A percentile compares a stretch with the other conserved stretches of the same genome.
These are phyloP conservation scores for Bruguiera gymnorhiza DNA, from an alignment of 345 rosid genomes.

Conservation along the genomic window DNA sequence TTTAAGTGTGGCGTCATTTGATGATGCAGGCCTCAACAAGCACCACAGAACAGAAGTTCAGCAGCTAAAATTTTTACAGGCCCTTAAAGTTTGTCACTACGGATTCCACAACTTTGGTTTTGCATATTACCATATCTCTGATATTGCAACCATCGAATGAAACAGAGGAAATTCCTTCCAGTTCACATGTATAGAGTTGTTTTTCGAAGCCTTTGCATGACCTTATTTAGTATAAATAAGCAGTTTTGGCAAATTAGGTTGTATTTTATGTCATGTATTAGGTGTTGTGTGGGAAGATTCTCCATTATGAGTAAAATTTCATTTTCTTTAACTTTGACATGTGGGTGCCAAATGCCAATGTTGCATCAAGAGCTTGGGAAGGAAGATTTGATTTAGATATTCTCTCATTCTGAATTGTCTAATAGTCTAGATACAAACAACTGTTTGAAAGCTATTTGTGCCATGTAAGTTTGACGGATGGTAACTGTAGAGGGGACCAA, in stretches of 20 bases:
- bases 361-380: constrained; percentile 18
- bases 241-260: constrained; percentile 24
- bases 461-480: background rate
- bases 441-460: background rate
- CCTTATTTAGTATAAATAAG: constrained; percentile 29
- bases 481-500: constrained; percentile 19
- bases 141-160: constrained; percentile 10
- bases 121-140: constrained; percentile 14
- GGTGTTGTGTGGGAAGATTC: constrained; percentile 10
- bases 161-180: constrained; percentile 23
- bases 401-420: constrained; percentile 13
- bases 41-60: constrained; percentile 62
- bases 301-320: constrained; percentile 22
- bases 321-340: constrained; percentile 24
- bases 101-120: constrained; percentile 15
- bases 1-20: constrained; percentile 11
- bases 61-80: constrained; percentile 27
- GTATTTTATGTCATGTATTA: constrained; percentile 10
- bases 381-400: constrained; percentile 15
- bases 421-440: constrained; percentile 8
- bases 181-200: constrained; percentile 43
- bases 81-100: constrained; percentile 3
- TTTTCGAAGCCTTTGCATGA: constrained; percentile 23
- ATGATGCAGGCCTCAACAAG: constrained; percentile 77
- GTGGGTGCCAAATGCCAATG: background rate